phyloP scores from a whole-genome alignment of 2,329 filamentous ascomycete species.

The Trichoderma pleuroti region DNA sequence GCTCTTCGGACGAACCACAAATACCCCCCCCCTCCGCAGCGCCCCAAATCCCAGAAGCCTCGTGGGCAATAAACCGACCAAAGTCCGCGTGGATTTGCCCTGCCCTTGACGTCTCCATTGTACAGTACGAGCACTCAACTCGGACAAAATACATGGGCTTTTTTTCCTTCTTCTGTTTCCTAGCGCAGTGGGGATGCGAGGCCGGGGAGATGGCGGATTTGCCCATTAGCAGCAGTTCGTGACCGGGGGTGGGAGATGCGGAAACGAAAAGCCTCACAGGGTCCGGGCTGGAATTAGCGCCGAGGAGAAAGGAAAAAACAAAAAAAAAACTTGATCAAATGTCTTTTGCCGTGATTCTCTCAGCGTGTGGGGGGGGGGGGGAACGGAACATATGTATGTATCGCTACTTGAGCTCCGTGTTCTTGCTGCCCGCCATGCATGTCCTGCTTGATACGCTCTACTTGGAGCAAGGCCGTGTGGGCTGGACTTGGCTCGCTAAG shows the following conservation, averaged over 20 bases:
- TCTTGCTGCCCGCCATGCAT: not conserved
- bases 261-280: not conserved
- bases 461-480: not conserved
- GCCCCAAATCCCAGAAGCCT: not conserved
- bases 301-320: not conserved
- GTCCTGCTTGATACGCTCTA: not conserved
- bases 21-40: not conserved
- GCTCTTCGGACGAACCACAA: not conserved
- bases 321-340: not conserved
- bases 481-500: not conserved
- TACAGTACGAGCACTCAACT: not conserved
- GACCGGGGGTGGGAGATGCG: not conserved
- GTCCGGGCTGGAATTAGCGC: not conserved
- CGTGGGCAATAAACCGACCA: conserved; percentile 5
- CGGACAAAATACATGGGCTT: not conserved
- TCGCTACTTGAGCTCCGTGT: not conserved
- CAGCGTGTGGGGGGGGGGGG: not conserved
- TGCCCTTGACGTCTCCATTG: not conserved
- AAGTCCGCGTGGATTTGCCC: conserved; percentile 2
- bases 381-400: not conserved
- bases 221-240: conserved; percentile 1
- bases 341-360: not conserved
- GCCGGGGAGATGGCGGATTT: conserved; percentile 15
- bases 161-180: not conserved
- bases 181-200: conserved; percentile 11